These are phyloP conservation scores for Pseudonitzschia delicatissima DNA, from an alignment of 108 stramenopile species.

Conservation along the genomic window DNA sequence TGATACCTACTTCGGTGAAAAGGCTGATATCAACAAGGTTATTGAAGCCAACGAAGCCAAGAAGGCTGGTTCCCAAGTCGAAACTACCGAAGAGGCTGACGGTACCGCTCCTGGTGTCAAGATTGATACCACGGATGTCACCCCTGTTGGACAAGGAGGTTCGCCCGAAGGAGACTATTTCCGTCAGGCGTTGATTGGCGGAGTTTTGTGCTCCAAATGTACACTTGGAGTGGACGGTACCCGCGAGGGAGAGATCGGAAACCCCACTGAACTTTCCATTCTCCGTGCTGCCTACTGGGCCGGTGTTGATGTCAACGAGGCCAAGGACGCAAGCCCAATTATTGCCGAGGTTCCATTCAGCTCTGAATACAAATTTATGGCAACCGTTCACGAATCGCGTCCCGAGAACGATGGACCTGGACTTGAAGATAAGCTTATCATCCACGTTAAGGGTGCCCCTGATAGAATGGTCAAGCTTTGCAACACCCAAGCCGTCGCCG, in stretches of 20 bases:
- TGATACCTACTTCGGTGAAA: constrained; percentile 55
- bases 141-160: constrained; percentile 57
- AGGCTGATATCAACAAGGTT: constrained; percentile 42
- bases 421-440: constrained; percentile 41
- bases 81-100: constrained; percentile 7
- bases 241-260: constrained; percentile 81
- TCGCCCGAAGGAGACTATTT: constrained; percentile 51
- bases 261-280: constrained; percentile 85
- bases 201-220: constrained; percentile 77
- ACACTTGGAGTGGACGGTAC: constrained; percentile 68
- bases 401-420: constrained; percentile 51
- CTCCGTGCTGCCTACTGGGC: constrained; percentile 76
- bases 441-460: constrained; percentile 97
- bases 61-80: constrained; percentile 30
- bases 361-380: constrained; percentile 89
- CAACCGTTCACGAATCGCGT: constrained; percentile 59
- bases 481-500: constrained; percentile 68
- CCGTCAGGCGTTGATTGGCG: constrained; percentile 60
- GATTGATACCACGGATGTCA: constrained; percentile 29
- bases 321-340: constrained; percentile 56
- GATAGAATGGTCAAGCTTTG: constrained; percentile 88
- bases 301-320: constrained; percentile 59
- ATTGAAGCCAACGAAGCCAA: constrained; percentile 33
- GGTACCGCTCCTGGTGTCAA: constrained; percentile 10
- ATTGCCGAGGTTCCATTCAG: constrained; percentile 82